Evolutionary conservation across 805 yeast species (phyloP), one percentile per base, ranked within the genome.

Genomic region (Nakazawaea pomicola): DNA sequence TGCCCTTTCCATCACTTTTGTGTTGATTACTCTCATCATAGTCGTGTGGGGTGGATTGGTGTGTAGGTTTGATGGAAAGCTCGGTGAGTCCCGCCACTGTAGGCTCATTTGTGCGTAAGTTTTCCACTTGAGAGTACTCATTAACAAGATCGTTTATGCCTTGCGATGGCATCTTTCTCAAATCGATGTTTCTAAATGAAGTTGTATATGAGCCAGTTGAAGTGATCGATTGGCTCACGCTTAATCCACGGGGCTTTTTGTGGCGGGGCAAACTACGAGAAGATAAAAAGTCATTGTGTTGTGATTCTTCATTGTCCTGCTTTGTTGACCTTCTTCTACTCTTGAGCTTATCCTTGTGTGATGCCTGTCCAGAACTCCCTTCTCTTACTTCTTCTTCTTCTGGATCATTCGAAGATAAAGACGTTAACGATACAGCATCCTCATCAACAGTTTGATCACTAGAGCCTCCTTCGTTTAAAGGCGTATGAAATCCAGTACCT

Each of bases 71-170:
- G 8, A 52, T 46, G 9, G 52, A 56, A n/a, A 54, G 39, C 20
- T 56, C 61, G 33, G 55, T 47, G 5, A 57, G 45, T 3, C 52
- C 58, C 1, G 62, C 47, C 2, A 51, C 49, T 7, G 53, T 35
- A 25, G 50, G 49, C 17, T 43, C 23, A 24, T 39, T 24, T 16
- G 52, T 40, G 23, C 47, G 51, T 40, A 65, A 48, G 8, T 58
- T 60, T 16, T 70, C 72, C 46, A 61, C 63, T 44, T 73, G 74
- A 2, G 80, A 74, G 49, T 76, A 77, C 36, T 72, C 74, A 27
- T 64, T 55, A 30, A 77, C 70, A n/a, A 77, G 62, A 41, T 72
- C 76, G 23, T 57, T 50, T 37, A 72, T 59, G 9, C 52, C 62
- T 46, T 74, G 70, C 1, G 76, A 49, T 2, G 74, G 72, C 45